Evolutionary conservation across 129 eudicot species (phyloP), one percentile per base, ranked within the genome.

Genomic region (Artemisia argyi): DNA sequence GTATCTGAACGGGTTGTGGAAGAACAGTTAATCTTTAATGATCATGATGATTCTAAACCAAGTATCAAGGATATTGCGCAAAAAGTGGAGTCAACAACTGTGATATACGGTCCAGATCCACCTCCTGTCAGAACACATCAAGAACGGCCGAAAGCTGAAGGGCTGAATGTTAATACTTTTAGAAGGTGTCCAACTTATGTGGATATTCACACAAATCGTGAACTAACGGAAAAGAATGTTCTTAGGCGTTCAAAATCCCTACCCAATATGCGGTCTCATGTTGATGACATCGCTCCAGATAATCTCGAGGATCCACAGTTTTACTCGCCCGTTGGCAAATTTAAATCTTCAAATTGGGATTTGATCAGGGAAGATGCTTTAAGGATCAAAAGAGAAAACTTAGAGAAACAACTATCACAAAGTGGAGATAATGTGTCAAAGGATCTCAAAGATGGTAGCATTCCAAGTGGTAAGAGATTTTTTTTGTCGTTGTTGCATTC

Each of bases 11-110:
- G 28, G 9, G 54, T 79, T 60, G 87, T 86, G 35, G 97, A 86
- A 75, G 94, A 90, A 72, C 88, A 75, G n/a, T 82, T 95, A 32
- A 73, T 81, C 56, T 95, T 86, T 65, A 79, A 85, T 73, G 89
- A 88, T 52, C 71, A 84, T 51, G 98, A 86, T 67, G 86, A 70
- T 65, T 51, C 74, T 46, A 71, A 77, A 19, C 18, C 68, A 69
- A 78, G 15, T 67, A n/a, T 64, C 20, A 59, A 61, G 50, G n/a
- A 10, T 14, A 65, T 54, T 26, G 84, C 75, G 28, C 46, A 68
- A 73, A 72, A 76, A 62, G 81, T 75, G 70, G 84, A 82, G 61
- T 72, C 85, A 58, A 13, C 63, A 61, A 11, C 44, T 28, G 57
- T 61, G 32, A 69, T 63, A 44, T 42, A 13, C 17, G 58, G 49